Base-by-base conservation (phyloP, 148 eudicot species). In the Limonium bicolor region DNA sequence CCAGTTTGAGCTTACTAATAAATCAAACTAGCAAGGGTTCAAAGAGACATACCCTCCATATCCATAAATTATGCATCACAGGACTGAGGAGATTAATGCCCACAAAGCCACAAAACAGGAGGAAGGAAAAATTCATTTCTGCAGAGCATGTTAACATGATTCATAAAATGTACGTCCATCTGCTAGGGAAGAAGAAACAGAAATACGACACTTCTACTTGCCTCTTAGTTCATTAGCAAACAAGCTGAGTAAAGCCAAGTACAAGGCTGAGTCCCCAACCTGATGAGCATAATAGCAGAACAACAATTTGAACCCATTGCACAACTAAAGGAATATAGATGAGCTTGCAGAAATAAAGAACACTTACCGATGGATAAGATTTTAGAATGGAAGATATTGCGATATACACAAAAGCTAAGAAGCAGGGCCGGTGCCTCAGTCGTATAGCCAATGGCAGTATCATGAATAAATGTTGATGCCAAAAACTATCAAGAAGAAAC, bases 61-160 rank as follows among this genome's bases (percentile, higher is more conserved):
- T 79, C 96, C 96, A 88, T 9, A 88, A 71, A 46, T 88, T 88
- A 70, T 88, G 94, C 96, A 88, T 83, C 48, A 88, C 78, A 46
- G 96, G 94, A 67, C 96, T 80, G 44, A 88, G 83, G 54, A 88
- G 92, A 59, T 82, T 83, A 45, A 83, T 76, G 25, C 96, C 96
- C 43, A 74, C 69, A 46, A 64, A 88, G 38, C 94, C 96, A 56
- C 78, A 90, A 43, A 84, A 80, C 50, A 90, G 92, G 61, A 84
- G 73, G 73, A 90, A 90, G 16, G 97, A 83, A 58, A 80, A 84
- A 56, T 75, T 65, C 95, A 84, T 80, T 58, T 80, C 97, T 90
- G 95, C 68, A 53, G 13, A 19, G 35, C 46, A 64, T 33, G 25
- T 32, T 15, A 15, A 19, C n/a, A 48, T 9, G 36, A 19, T 49